Conservation (phyloP, 352 stramenopile genomes). For the Pythium aphanidermatum region DNA sequence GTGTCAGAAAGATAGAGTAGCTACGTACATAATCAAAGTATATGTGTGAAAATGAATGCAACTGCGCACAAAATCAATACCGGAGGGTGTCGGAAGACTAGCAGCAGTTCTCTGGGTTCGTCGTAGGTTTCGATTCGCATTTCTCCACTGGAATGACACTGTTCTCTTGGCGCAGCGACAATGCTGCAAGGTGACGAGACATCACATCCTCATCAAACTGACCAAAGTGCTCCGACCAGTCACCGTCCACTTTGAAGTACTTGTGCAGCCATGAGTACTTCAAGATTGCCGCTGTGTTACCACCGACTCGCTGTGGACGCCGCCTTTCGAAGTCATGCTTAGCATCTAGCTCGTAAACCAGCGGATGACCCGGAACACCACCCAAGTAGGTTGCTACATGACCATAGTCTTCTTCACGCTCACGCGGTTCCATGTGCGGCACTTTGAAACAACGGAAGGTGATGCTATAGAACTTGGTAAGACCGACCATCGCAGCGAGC, state of each 20-base stretch:
- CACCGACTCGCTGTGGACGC: slow-evolving; percentile 68
- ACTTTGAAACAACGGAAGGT: slow-evolving; percentile 90
- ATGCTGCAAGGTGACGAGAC: too few species aligned
- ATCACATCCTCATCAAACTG: too few species aligned
- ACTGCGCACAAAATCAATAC: too few species aligned
- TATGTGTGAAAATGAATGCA: too few species aligned
- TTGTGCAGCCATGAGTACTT: slow-evolving; percentile 54
- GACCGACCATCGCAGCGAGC: slow-evolving; percentile 41
- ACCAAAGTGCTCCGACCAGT: slow-evolving; percentile 74
- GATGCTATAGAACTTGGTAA: slow-evolving; percentile 78
- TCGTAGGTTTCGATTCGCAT: too few species aligned
- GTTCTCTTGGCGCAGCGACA: too few species aligned
- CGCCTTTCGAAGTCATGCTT: slow-evolving; percentile 69
- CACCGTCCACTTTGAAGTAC: slow-evolving; percentile 81
- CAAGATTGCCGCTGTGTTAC: slow-evolving; percentile 84
- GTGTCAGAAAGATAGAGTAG: too few species aligned
- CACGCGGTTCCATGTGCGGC: slow-evolving; percentile 27
- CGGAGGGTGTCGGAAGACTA: too few species aligned
- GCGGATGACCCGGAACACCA: slow-evolving; percentile 55
- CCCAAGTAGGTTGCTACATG: slow-evolving; percentile 90
- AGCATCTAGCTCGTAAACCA: slow-evolving; percentile 62
- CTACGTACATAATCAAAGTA: too few species aligned
- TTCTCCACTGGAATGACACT: too few species aligned
- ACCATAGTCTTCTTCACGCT: slow-evolving; percentile 87
- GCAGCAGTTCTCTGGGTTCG: too few species aligned